These are phyloP conservation scores for Castanopsis chinensis DNA, from an alignment of 306 rosid species.

Conservation along the genomic window DNA sequence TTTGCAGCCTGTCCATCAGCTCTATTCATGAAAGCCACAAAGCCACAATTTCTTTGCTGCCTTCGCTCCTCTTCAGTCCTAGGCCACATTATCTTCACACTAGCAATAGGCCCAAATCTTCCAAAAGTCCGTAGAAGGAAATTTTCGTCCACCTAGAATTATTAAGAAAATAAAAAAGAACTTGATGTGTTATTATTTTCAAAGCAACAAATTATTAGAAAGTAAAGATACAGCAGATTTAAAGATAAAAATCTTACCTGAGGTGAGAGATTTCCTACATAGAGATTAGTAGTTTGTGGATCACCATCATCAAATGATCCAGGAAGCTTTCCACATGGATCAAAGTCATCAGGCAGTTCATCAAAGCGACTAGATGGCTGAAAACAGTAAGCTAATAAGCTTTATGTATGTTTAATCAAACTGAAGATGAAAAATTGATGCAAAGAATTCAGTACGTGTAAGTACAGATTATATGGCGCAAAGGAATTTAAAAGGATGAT, in stretches of 20 bases:
- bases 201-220: constrained; percentile 3
- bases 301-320: constrained; percentile 99
- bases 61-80: constrained; percentile 98
- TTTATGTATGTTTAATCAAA: constrained; percentile 14
- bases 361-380: constrained; percentile 88
- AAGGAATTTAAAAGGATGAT: neutral
- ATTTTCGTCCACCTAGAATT: constrained; percentile 88
- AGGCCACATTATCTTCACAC: constrained; percentile 99
- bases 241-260: constrained; percentile 43
- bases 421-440: neutral
- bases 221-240: constrained; percentile 6
- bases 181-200: constrained; percentile 3
- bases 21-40: constrained; percentile 99
- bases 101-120: constrained; percentile 99
- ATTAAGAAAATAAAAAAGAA: constrained; percentile 18
- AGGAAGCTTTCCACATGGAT: constrained; percentile 91
- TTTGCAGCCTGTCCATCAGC: constrained; percentile 99
- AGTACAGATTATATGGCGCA: neutral
- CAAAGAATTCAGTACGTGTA: neutral
- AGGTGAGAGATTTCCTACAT: constrained; percentile 98
- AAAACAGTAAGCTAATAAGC: constrained; percentile 10
- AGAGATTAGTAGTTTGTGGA: constrained; percentile 97
- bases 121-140: constrained; percentile 98
- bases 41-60: constrained; percentile 99
- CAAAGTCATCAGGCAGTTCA: constrained; percentile 94